phyloP scores from a whole-genome alignment of 2,329 filamentous ascomycete species.

The Ploettnerulaceae sp. region DNA sequence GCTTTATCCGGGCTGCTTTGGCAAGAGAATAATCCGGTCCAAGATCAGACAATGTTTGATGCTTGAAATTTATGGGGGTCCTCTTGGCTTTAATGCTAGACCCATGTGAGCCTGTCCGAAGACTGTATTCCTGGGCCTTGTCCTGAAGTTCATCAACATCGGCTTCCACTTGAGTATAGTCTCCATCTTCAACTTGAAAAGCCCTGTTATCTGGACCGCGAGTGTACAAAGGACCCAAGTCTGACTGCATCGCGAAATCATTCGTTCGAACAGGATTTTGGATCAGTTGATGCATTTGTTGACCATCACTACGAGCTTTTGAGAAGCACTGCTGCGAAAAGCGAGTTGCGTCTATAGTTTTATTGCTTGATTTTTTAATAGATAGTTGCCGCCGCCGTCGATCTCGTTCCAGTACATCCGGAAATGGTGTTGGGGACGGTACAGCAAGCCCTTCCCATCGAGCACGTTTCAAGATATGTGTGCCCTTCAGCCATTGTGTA shows the following conservation, averaged over 20 bases:
- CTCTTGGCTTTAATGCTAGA: slow-evolving; percentile 2
- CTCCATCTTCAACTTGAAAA: neutral
- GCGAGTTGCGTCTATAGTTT: neutral
- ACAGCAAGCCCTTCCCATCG: slow-evolving; percentile 26
- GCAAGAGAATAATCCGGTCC: slow-evolving; percentile 11
- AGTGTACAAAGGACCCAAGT: neutral
- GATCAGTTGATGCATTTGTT: neutral
- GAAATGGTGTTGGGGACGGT: slow-evolving; percentile 30
- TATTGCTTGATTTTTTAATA: neutral
- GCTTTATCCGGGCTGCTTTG: slow-evolving; percentile 4
- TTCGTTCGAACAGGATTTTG: neutral
- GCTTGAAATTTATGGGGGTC: neutral
- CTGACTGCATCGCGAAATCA: neutral
- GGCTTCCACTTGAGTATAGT: neutral
- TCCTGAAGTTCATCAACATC: slow-evolving; percentile 15
- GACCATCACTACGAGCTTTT: neutral
- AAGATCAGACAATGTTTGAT: slow-evolving; percentile 9
- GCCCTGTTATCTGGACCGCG: neutral
- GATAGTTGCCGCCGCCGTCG: slow-evolving; percentile 9
- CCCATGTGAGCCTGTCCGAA: neutral
- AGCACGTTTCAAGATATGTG: slow-evolving; percentile 30
- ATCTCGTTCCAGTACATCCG: slow-evolving; percentile 6
- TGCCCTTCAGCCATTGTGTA: slow-evolving; percentile 31
- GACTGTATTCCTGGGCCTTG: slow-evolving; percentile 2
- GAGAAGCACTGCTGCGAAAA: neutral